A percentile compares a stretch with the other conserved stretches of the same genome.
phyloP scores from a whole-genome alignment of 129 eudicot species.

The Sambucus nigra region DNA sequence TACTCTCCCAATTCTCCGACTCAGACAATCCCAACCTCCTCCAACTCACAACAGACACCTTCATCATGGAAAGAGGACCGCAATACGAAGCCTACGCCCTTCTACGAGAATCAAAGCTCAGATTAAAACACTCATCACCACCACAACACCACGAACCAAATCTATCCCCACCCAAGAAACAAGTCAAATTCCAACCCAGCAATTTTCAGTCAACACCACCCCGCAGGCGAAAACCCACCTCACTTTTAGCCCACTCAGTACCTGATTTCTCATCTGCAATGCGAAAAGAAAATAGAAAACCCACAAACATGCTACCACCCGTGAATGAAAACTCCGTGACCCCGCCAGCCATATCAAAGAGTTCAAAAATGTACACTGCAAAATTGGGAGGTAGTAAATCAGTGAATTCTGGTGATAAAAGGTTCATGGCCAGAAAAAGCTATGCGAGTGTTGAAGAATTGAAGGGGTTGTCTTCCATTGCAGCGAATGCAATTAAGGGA shows the following conservation, averaged over 20 bases:
- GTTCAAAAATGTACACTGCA: slow-evolving; percentile 44
- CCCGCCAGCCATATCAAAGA: slow-evolving; percentile 50
- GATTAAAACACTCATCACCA: slow-evolving; percentile 23
- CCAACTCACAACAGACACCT: slow-evolving; percentile 32
- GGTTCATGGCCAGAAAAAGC: slow-evolving; percentile 58
- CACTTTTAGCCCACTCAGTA: slow-evolving; percentile 68
- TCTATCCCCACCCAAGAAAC: slow-evolving; percentile 40
- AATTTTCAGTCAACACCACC: slow-evolving; percentile 23
- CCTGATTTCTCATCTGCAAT: slow-evolving; percentile 63
- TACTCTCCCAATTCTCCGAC: slow-evolving; percentile 40
- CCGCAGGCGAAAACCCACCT: slow-evolving; percentile 36
- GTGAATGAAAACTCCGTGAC: slow-evolving; percentile 48
- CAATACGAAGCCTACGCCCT: slow-evolving; percentile 65
- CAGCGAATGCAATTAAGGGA: slow-evolving; percentile 53
- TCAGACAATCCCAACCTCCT: slow-evolving; percentile 22
- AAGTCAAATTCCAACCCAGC: slow-evolving; percentile 31
- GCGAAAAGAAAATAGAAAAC: slow-evolving; percentile 80
- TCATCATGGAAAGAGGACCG: slow-evolving; percentile 70
- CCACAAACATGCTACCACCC: slow-evolving; percentile 35
- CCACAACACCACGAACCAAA: slow-evolving; percentile 13
- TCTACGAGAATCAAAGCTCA: slow-evolving; percentile 60
- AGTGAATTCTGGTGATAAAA: slow-evolving; percentile 58
- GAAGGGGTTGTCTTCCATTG: slow-evolving; percentile 50
- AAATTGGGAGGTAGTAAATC: slow-evolving; percentile 65
- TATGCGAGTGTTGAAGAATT: slow-evolving; percentile 61